phyloP scores from a whole-genome alignment of 2,329 filamentous ascomycete genomes.

The Ascochyta koolunga region DNA sequence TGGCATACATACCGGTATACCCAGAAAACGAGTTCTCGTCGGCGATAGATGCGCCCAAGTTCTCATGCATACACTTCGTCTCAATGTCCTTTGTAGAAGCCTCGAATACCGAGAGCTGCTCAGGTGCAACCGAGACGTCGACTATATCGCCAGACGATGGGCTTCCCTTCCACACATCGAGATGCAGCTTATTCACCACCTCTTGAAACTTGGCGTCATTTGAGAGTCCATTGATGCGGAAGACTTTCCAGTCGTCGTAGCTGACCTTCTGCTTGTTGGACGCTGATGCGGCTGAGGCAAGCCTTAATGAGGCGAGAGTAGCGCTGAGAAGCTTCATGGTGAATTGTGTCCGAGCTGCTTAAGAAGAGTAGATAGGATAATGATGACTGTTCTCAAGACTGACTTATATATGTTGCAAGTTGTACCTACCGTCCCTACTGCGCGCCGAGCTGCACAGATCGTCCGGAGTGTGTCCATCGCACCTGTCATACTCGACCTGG shows the following conservation, averaged over 20 bases:
- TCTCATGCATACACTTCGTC: slow-evolving; percentile 45
- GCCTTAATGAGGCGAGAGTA: slow-evolving; percentile 38
- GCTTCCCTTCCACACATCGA: slow-evolving; percentile 46
- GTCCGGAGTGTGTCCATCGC: slow-evolving; percentile 9
- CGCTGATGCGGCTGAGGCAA: slow-evolving; percentile 42
- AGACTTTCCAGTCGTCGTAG: slow-evolving; percentile 48
- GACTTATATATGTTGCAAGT: slow-evolving; percentile 7
- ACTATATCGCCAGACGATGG: slow-evolving; percentile 40
- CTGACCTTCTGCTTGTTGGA: slow-evolving; percentile 35
- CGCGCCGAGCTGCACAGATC: neutral
- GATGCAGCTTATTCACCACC: slow-evolving; percentile 38
- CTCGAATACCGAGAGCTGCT: slow-evolving; percentile 38
- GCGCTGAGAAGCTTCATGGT: slow-evolving; percentile 42
- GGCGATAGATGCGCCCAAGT: slow-evolving; percentile 45
- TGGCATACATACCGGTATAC: slow-evolving; percentile 36
- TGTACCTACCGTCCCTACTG: neutral
- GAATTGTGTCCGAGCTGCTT: slow-evolving; percentile 1
- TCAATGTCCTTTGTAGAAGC: slow-evolving; percentile 33
- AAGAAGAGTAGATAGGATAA: slow-evolving; percentile 11
- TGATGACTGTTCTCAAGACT: neutral
- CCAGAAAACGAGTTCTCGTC: slow-evolving; percentile 37
- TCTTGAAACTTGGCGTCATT: slow-evolving; percentile 35
- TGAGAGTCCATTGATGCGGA: slow-evolving; percentile 42
- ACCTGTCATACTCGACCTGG: slow-evolving; percentile 17
- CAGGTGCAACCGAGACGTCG: slow-evolving; percentile 44